A percentile compares a stretch with the other conserved stretches of the same genome.
These are phyloP conservation scores for Hymenoscyphus infarciens DNA, from an alignment of 2,329 filamentous ascomycete genomes.

Conservation along the genomic window DNA sequence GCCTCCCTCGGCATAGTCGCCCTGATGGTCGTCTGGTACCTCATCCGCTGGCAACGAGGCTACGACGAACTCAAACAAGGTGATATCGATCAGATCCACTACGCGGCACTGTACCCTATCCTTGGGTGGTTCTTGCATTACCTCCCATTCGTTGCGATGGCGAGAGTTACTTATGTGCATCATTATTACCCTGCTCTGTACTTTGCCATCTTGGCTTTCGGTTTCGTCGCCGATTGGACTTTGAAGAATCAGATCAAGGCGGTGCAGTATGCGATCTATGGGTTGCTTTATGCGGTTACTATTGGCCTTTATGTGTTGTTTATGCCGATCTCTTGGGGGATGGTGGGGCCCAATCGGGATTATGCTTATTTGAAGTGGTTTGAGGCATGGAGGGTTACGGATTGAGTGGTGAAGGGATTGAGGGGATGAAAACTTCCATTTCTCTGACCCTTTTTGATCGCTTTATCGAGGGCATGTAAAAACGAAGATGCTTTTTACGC, in stretches of 20 bases:
- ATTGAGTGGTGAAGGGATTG: conserved; percentile 20
- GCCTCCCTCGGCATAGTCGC: conserved; percentile 70
- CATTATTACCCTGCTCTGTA: conserved; percentile 99
- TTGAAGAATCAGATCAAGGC: conserved; percentile 62
- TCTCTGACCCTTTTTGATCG: too few relatives aligned
- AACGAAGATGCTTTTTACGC: too few relatives aligned
- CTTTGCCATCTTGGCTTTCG: conserved; percentile 87
- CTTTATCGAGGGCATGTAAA: too few relatives aligned
- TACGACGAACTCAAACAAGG: conserved; percentile 74
- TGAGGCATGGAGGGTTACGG: conserved; percentile 61
- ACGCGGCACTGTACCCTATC: conserved; percentile 84
- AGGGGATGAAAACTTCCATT: too few relatives aligned
- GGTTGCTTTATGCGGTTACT: conserved; percentile 66
- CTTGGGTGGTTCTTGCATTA: conserved; percentile 97
- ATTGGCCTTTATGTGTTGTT: conserved; percentile 87
- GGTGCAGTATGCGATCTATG: conserved; percentile 68
- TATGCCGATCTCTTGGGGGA: conserved; percentile 92
- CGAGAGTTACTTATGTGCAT: conserved; percentile 96
- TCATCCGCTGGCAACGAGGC: conserved; percentile 92
- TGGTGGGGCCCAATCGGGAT: conserved; percentile 78
- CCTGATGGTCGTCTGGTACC: conserved; percentile 75
- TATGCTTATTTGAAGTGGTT: conserved; percentile 96
- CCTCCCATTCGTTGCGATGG: conserved; percentile 94
- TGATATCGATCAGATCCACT: conserved; percentile 93
- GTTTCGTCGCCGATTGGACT: conserved; percentile 85